These are phyloP conservation scores for Sutorius eximius DNA, from an alignment of 1,284 basidiomycete genomes.

Conservation along the genomic window DNA sequence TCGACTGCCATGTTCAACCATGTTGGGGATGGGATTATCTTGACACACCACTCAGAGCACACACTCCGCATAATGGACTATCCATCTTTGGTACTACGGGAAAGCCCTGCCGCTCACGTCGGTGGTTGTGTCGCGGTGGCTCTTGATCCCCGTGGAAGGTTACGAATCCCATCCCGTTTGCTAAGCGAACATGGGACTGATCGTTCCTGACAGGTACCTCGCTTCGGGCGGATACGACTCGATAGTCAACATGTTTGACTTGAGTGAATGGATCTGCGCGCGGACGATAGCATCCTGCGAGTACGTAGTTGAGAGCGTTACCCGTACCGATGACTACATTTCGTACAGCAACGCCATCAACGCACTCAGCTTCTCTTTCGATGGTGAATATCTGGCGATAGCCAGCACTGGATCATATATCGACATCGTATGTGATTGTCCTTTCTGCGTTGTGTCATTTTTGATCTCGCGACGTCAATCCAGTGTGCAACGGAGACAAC, in stretches of 20 bases:
- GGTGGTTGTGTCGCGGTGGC: constrained; percentile 73
- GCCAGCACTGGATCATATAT: constrained; percentile 70
- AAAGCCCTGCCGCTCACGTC: constrained; percentile 68
- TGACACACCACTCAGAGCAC: constrained; percentile 61
- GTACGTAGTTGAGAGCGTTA: constrained; percentile 44
- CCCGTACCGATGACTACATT: background rate
- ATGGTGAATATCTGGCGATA: constrained; percentile 77
- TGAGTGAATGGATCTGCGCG: constrained; percentile 74
- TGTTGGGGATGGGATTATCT: constrained; percentile 63
- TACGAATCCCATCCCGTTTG: background rate
- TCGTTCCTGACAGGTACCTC: constrained; percentile 52
- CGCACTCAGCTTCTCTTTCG: constrained; percentile 76
- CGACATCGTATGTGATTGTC: constrained; percentile 57
- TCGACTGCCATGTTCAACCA: constrained; percentile 72
- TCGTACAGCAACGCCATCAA: constrained; percentile 61
- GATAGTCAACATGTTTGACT: constrained; percentile 76
- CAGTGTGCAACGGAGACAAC: constrained; percentile 77
- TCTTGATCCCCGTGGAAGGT: constrained; percentile 73
- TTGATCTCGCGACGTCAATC: background rate
- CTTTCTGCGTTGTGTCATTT: background rate
- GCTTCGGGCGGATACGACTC: constrained; percentile 77
- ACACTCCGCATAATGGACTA: constrained; percentile 66
- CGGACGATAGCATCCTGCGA: constrained; percentile 76
- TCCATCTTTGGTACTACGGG: constrained; percentile 55
- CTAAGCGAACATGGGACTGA: background rate